Evolutionary conservation across 352 stramenopile species (phyloP), one percentile per base, ranked within the genome.

Genomic region (Pythium monospermum): DNA sequence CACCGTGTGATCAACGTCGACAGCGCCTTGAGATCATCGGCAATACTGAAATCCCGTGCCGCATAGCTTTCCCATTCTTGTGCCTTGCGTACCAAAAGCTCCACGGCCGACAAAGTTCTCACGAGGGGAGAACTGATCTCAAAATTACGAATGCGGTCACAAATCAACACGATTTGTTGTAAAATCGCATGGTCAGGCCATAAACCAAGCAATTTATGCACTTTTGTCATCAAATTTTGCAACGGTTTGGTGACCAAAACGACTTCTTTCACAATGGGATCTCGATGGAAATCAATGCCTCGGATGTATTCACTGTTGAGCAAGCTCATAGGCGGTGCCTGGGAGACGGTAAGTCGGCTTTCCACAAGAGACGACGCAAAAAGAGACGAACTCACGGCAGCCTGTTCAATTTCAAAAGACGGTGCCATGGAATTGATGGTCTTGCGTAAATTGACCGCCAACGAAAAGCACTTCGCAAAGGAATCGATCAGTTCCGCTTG

Each of bases 61-160:
- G 96, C 94, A 59, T 98, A 96, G 42, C 96, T 85, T 54, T 99
- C 96, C 97, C 97, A 99, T 35, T 99, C 96, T 65, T 99, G 96
- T 4, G 97, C 85, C 53, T 98, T 97, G 18, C 86, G 79, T 21
- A 99, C 68, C 31, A 99, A 70, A 2, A 99, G 69, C 66, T 99
- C 96, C 11, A 99, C 73, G 23, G 95, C 95, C 32, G 87, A 93
- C 31, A 99, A 78, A 12, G 97, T 91, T 23, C 96, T 96, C 18
- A 84, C 83, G 5, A 95, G 59, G 2, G 85, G 85, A 0, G 81
- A 90, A 30, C 76, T 87, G 45, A 94, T 91, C 50, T 88, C 79
- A 37, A 95, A 92, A 57, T 94, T 91, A 10, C 83, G 79, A 32
- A 95, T 91, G 8, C 82, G 73, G 43, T 95, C 81, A 6, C 81